Conservation (phyloP, 2,329 filamentous ascomycete species). For the Triangularia verruculosa region DNA sequence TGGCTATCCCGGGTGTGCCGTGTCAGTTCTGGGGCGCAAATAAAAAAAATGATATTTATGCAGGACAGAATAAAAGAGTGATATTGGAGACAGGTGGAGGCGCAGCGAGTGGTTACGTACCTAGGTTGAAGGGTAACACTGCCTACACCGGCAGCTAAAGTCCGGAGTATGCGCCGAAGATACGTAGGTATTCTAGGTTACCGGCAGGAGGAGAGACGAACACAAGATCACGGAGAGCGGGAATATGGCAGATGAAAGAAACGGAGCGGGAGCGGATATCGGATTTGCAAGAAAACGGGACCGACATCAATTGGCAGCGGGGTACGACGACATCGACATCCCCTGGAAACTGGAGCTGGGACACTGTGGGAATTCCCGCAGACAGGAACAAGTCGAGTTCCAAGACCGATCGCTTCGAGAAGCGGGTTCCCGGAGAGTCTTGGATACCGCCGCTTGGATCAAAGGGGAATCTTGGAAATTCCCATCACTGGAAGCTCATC, state of each 20-base stretch:
- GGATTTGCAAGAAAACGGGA: background rate
- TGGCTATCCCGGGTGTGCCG: slow-evolving; percentile 13
- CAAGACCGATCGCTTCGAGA: background rate
- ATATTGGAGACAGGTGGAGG: background rate
- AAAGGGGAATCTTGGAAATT: background rate
- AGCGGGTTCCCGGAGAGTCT: background rate
- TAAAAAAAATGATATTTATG: background rate
- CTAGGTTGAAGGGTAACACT: background rate
- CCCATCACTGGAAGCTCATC: background rate
- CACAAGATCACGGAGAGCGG: background rate
- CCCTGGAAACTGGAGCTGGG: background rate
- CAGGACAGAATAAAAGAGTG: background rate
- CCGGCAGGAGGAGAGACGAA: background rate
- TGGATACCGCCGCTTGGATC: background rate
- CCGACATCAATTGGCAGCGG: background rate
- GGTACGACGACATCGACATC: background rate
- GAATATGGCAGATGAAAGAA: background rate
- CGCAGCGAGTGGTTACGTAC: background rate
- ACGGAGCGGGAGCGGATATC: background rate
- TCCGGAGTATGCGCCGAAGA: background rate
- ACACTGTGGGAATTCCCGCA: background rate
- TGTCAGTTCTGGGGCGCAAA: slow-evolving; percentile 4
- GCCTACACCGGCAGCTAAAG: background rate
- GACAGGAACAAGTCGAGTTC: background rate
- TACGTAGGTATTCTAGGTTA: background rate